A percentile compares a stretch with the other conserved stretches of the same genome.
Evolutionary conservation across 345 rosid species (phyloP).

Genomic region (Melaleuca alternifolia): DNA sequence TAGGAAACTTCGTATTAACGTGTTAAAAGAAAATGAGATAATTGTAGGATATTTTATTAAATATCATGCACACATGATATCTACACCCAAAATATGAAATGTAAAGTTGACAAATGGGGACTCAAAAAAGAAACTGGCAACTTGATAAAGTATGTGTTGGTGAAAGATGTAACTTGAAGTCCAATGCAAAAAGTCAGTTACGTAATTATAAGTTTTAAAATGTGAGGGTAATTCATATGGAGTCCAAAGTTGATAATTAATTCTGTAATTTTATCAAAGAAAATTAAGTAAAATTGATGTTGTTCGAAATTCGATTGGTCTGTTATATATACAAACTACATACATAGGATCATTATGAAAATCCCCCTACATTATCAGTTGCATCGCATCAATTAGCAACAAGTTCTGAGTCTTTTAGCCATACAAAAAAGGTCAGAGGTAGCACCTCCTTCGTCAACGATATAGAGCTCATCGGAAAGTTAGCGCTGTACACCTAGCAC

Average conservation of each 20-base stretch:
- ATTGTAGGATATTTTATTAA: not conserved
- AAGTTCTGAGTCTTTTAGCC: not conserved
- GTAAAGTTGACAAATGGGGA: not conserved
- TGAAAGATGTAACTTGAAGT: too few relatives aligned
- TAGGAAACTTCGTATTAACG: not conserved
- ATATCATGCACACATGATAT: not conserved
- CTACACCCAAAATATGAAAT: not conserved
- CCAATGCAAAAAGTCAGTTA: too few relatives aligned
- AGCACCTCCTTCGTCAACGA: not conserved
- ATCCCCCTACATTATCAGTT: not conserved
- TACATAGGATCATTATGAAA: not conserved
- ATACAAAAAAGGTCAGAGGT: not conserved
- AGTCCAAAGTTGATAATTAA: not conserved
- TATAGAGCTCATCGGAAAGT: not conserved
- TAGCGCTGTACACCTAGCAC: not conserved
- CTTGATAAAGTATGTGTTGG: too few relatives aligned
- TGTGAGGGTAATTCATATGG: not conserved
- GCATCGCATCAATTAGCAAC: not conserved
- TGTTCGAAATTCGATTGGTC: not conserved
- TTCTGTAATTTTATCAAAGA: not conserved
- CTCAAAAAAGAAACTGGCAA: too few relatives aligned
- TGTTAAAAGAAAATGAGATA: not conserved
- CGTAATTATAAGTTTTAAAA: not conserved
- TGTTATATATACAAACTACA: not conserved
- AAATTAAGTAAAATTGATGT: not conserved